Evolutionary conservation across 164 flowering plant genomes (phyloP).

Genomic region (Taxillus chinensis): DNA sequence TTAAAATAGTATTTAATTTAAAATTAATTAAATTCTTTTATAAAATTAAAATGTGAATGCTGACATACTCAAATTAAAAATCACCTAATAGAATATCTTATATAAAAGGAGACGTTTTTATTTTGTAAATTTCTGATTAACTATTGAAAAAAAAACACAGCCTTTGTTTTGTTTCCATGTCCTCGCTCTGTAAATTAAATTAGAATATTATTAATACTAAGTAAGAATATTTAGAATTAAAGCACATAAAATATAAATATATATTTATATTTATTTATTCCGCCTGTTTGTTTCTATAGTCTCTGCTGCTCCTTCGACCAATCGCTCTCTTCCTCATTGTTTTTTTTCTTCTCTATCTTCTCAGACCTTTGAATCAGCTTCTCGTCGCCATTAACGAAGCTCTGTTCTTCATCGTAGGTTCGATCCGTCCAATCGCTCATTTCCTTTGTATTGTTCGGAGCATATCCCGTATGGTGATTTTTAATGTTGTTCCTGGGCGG

Average conservation of each 20-base stretch:
- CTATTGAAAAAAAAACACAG: too few relatives aligned
- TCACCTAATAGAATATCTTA: too few relatives aligned
- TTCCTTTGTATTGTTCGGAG: background rate
- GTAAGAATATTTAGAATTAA: background rate
- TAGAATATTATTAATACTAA: too few relatives aligned
- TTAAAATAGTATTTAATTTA: too few relatives aligned
- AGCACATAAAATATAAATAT: background rate
- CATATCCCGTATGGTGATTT: background rate
- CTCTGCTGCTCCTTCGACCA: constrained; percentile 5
- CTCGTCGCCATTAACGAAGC: constrained; percentile 8
- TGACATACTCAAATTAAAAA: too few relatives aligned
- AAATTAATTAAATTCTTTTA: too few relatives aligned
- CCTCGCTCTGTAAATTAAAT: too few relatives aligned
- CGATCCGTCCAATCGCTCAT: constrained; percentile 13
- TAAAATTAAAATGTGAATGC: too few relatives aligned
- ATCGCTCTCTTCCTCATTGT: constrained; percentile 9
- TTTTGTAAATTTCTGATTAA: too few relatives aligned
- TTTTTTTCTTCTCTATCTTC: constrained; percentile 10
- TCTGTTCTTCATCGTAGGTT: constrained; percentile 13
- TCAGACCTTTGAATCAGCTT: constrained; percentile 9
- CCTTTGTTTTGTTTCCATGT: too few relatives aligned
- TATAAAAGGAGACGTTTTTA: too few relatives aligned
- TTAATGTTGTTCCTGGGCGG: background rate
- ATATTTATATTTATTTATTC: background rate
- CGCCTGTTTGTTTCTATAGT: constrained; percentile 7